phyloP scores from a whole-genome alignment of 2,329 filamentous ascomycete genomes.

The Cadophora sp. region DNA sequence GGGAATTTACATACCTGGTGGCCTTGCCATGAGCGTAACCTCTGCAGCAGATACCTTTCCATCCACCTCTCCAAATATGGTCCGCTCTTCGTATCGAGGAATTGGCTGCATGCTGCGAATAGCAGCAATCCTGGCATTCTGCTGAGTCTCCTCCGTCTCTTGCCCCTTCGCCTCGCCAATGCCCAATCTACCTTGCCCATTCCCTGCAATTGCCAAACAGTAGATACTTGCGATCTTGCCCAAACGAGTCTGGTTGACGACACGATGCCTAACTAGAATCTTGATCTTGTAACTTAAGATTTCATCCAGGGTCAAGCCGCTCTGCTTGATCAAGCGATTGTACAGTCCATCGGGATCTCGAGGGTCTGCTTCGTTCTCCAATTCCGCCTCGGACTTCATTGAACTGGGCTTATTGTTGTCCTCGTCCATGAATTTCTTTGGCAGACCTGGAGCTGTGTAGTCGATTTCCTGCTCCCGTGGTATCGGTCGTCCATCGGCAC shows the following conservation, averaged over 20 bases:
- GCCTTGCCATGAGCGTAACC: constrained; percentile 80
- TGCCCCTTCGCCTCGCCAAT: constrained; percentile 89
- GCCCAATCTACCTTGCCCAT: constrained; percentile 83
- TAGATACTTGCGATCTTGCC: constrained; percentile 87
- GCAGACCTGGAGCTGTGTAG: constrained; percentile 38
- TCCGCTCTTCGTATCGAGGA: constrained; percentile 87
- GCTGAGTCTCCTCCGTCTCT: constrained; percentile 69
- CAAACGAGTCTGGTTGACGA: constrained; percentile 93
- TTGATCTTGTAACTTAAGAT: constrained; percentile 69
- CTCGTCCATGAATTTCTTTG: constrained; percentile 32
- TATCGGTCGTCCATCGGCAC: constrained; percentile 35
- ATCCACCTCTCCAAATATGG: constrained; percentile 84
- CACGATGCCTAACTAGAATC: constrained; percentile 73
- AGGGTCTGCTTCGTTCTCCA: constrained; percentile 36
- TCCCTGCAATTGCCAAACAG: constrained; percentile 82
- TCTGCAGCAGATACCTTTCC: constrained; percentile 89
- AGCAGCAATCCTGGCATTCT: constrained; percentile 80
- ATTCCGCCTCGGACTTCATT: constrained; percentile 23
- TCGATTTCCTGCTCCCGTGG: constrained; percentile 25
- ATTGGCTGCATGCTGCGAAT: constrained; percentile 95
- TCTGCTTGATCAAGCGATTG: constrained; percentile 51
- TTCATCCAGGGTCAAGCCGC: constrained; percentile 59
- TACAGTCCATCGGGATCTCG: constrained; percentile 45
- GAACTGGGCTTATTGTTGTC: constrained; percentile 15
- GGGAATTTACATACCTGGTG: constrained; percentile 73